Conservation (phyloP, 1,139 yeast species). For the Suzukiozyma palmioleophila region DNA sequence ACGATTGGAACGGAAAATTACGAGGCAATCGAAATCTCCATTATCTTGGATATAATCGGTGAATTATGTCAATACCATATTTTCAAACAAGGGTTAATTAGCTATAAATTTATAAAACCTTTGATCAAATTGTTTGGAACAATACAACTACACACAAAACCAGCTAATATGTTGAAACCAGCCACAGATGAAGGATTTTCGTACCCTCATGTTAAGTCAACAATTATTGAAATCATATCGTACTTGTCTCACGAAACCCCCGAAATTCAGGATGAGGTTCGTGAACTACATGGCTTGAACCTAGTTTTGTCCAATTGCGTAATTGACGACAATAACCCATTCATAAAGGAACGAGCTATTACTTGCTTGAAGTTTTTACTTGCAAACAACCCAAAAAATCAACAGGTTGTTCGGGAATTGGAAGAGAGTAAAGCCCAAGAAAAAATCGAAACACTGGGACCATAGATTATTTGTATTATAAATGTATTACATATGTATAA, state of each 20-base stretch:
- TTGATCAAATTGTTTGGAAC: slow-evolving; percentile 42
- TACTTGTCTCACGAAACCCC: slow-evolving; percentile 48
- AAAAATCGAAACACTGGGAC: too few relatives aligned
- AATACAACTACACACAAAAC: slow-evolving; percentile 46
- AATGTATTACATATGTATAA: too few relatives aligned
- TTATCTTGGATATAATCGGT: slow-evolving; percentile 47
- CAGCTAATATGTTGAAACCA: slow-evolving; percentile 25
- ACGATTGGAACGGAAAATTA: slow-evolving; percentile 10
- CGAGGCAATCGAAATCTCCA: slow-evolving; percentile 17
- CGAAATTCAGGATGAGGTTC: slow-evolving; percentile 60
- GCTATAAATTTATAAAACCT: slow-evolving; percentile 45
- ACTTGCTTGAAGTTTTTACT: slow-evolving; percentile 69
- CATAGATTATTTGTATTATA: too few relatives aligned
- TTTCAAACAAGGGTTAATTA: slow-evolving; percentile 47
- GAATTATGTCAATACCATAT: slow-evolving; percentile 49
- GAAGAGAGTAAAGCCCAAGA: slow-evolving; percentile 18
- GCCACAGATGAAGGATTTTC: slow-evolving; percentile 29
- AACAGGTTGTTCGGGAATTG: slow-evolving; percentile 58
- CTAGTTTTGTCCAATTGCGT: slow-evolving; percentile 75
- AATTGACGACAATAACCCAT: slow-evolving; percentile 86
- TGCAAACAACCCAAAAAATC: slow-evolving; percentile 62
- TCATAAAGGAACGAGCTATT: slow-evolving; percentile 79
- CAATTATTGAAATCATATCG: slow-evolving; percentile 58
- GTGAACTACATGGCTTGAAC: slow-evolving; percentile 66
- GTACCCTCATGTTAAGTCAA: slow-evolving; percentile 61